phyloP scores from a whole-genome alignment of 345 rosid species.

The Salix purpurea region DNA sequence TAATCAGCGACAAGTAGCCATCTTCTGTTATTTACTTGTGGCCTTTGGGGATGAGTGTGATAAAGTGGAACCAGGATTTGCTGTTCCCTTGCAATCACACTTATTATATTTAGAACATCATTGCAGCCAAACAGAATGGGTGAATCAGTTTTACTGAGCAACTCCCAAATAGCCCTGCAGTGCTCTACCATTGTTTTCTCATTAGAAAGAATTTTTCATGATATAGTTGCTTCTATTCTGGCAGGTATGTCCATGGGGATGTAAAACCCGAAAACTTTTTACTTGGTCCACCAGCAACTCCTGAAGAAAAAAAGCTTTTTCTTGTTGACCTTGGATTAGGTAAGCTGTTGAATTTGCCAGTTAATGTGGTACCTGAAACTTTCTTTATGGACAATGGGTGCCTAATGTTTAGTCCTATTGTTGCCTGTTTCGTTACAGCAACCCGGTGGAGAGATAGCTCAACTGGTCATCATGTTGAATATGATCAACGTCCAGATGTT shows the following conservation, averaged over 20 bases:
- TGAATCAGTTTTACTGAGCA: background rate
- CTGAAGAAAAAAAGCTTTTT: slow-evolving; percentile 82
- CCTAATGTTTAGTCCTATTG: slow-evolving; percentile 1
- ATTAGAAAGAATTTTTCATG: background rate
- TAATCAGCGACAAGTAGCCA: background rate
- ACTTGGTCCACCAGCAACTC: slow-evolving; percentile 82
- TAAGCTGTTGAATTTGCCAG: slow-evolving; percentile 19
- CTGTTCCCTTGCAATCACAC: background rate
- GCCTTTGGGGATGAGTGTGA: background rate
- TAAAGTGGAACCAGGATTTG: background rate
- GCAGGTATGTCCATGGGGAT: slow-evolving; percentile 97
- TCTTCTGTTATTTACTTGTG: background rate
- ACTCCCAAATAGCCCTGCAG: background rate
- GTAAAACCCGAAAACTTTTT: slow-evolving; percentile 95
- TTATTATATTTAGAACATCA: background rate
- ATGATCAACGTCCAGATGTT: slow-evolving; percentile 98
- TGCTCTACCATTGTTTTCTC: background rate
- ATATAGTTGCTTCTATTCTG: slow-evolving; percentile 18
- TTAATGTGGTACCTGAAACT: background rate
- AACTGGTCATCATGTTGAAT: slow-evolving; percentile 84
- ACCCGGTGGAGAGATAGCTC: slow-evolving; percentile 81
- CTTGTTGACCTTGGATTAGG: slow-evolving; percentile 95
- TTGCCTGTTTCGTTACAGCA: slow-evolving; percentile 46
- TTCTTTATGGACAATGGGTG: background rate
- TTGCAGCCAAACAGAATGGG: background rate